Evolutionary conservation across 1,139 yeast species (phyloP).

Genomic region (Candida sp.): DNA sequence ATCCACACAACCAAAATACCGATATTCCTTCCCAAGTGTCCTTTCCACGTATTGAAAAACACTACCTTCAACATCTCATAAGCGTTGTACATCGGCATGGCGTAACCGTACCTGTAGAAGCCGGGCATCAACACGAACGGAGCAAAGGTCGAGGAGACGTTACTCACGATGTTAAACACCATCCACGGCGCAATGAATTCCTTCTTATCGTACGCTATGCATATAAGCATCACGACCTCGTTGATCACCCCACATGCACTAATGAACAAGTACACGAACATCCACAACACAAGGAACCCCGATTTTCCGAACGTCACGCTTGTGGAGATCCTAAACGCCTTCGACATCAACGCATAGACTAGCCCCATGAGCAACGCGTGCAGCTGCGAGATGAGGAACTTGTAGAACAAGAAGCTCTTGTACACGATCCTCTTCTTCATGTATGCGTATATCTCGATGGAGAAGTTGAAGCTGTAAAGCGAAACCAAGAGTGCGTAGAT

Average conservation of each 20-base stretch:
- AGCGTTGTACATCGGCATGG: slow-evolving; percentile 66
- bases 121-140: slow-evolving; percentile 57
- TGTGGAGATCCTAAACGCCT: slow-evolving; percentile 62
- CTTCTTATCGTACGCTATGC: slow-evolving; percentile 51
- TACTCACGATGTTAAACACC: slow-evolving; percentile 60
- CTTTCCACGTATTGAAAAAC: slow-evolving; percentile 59
- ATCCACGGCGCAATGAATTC: slow-evolving; percentile 63
- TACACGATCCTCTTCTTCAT: slow-evolving; percentile 38
- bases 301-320: slow-evolving; percentile 55
- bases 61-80: slow-evolving; percentile 60
- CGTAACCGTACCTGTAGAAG: slow-evolving; percentile 68
- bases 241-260: slow-evolving; percentile 67
- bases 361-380: slow-evolving; percentile 57
- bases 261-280: slow-evolving; percentile 58
- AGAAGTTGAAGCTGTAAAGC: slow-evolving; percentile 36
- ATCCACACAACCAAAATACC: slow-evolving; percentile 67
- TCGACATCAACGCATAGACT: slow-evolving; percentile 59
- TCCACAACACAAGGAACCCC: slow-evolving; percentile 57
- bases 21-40: slow-evolving; percentile 58
- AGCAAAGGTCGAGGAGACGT: slow-evolving; percentile 64
- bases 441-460: slow-evolving; percentile 23
- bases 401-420: slow-evolving; percentile 49
- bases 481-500: slow-evolving; percentile 37
- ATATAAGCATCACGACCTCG: slow-evolving; percentile 57
- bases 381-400: slow-evolving; percentile 49